Conservation (phyloP, 495 filamentous ascomycete species). For the Pyrenopolyporus hunteri region DNA sequence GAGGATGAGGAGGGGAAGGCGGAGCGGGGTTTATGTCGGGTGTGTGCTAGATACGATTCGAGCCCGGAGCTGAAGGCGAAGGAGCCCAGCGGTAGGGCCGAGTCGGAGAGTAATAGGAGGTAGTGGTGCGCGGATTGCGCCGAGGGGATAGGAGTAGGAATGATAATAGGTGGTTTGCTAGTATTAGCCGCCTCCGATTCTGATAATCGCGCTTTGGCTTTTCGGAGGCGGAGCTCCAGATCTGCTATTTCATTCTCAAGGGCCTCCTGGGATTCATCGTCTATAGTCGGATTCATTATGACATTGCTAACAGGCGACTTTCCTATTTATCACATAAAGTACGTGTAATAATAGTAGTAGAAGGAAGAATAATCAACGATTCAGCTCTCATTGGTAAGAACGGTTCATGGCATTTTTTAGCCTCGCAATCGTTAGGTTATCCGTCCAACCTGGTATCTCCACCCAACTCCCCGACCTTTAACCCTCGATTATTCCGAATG, state of each 20-base stretch:
- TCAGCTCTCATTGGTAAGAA: conserved; percentile 1
- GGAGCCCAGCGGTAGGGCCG: conserved; percentile 91
- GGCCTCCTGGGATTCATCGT: not conserved
- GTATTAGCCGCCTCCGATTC: conserved; percentile 1
- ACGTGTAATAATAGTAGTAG: not conserved
- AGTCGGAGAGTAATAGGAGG: conserved; percentile 92
- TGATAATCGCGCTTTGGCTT: conserved; percentile 42
- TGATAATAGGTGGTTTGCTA: not conserved
- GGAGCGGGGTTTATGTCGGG: conserved; percentile 41
- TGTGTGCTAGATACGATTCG: conserved; percentile 91
- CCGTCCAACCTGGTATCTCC: conserved; percentile 13
- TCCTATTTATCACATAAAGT: not conserved
- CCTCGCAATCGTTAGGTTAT: not conserved
- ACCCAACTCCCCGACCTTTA: conserved; percentile 4
- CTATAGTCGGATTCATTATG: conserved; percentile 14
- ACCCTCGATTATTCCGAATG: not conserved
- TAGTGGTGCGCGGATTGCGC: conserved; percentile 61
- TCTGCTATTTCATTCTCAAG: conserved; percentile 44
- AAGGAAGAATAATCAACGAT: not conserved
- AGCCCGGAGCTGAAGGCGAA: conserved; percentile 96
- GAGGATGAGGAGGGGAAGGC: conserved; percentile 38
- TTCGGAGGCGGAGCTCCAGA: conserved; percentile 46
- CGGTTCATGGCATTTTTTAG: conserved; percentile 4
- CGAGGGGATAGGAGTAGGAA: conserved; percentile 11
- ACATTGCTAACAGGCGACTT: conserved; percentile 6